These are phyloP conservation scores for Penicillium sp. DNA, from an alignment of 2,329 filamentous ascomycete genomes.

Conservation along the genomic window DNA sequence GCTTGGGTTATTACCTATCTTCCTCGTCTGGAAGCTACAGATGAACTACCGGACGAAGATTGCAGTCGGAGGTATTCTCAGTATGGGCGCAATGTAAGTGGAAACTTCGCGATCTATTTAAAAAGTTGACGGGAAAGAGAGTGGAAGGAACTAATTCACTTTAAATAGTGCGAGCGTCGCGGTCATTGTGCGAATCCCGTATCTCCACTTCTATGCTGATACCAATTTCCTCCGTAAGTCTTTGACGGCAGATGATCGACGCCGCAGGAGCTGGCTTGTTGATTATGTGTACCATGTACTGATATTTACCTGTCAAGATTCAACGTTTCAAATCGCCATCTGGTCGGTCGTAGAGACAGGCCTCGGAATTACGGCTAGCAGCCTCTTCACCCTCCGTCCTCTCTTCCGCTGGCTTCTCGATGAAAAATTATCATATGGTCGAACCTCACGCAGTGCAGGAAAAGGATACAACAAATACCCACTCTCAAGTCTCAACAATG, in stretches of 20 bases:
- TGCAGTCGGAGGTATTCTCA: slow-evolving; percentile 55
- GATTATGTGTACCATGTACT: background rate
- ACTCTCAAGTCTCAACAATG: slow-evolving; percentile 7
- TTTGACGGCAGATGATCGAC: background rate
- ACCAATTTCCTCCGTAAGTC: slow-evolving; percentile 37
- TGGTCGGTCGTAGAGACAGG: slow-evolving; percentile 36
- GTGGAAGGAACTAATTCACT: background rate
- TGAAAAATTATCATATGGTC: slow-evolving; percentile 2
- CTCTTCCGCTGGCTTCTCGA: slow-evolving; percentile 39
- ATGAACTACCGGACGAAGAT: slow-evolving; percentile 56
- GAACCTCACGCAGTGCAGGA: background rate
- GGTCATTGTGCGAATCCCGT: slow-evolving; percentile 49
- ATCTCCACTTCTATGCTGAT: slow-evolving; percentile 44
- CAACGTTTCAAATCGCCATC: slow-evolving; percentile 49
- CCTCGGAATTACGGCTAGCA: slow-evolving; percentile 47
- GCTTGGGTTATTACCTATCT: slow-evolving; percentile 56
- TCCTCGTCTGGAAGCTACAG: slow-evolving; percentile 57
- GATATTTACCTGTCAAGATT: slow-evolving; percentile 23
- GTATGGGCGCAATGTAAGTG: slow-evolving; percentile 54
- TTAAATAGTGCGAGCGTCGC: slow-evolving; percentile 37
- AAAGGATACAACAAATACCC: slow-evolving; percentile 3
- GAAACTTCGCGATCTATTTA: background rate
- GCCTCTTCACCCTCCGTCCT: slow-evolving; percentile 52
- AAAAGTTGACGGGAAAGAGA: background rate
- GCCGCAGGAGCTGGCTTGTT: background rate